Evolutionary conservation across 371 early-diverging fungal species (phyloP).

Genomic region (Syncephalastrum monosporum): DNA sequence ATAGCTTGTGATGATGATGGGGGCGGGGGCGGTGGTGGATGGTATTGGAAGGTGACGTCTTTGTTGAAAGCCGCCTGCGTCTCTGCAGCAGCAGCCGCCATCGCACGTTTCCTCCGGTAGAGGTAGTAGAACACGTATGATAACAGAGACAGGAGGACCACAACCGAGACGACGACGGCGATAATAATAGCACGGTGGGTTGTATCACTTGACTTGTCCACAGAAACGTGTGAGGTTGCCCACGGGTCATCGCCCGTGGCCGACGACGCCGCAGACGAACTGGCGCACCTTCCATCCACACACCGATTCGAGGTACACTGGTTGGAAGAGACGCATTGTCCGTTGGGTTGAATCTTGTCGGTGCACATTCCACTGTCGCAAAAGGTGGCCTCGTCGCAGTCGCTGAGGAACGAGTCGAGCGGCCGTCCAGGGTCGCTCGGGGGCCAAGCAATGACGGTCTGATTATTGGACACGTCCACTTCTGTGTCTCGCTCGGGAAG

Average conservation of each 20-base stretch:
- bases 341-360: conserved; percentile 6
- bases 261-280: background rate
- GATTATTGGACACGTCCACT: conserved; percentile 1
- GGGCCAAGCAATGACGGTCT: conserved; percentile 22
- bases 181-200: conserved; percentile 17
- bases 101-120: conserved; percentile 1
- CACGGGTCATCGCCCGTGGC: background rate
- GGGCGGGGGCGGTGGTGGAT: background rate
- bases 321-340: conserved; percentile 18
- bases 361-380: conserved; percentile 17
- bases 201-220: background rate
- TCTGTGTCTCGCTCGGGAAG: conserved; percentile 1
- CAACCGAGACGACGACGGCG: too few relatives aligned
- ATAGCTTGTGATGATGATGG: background rate
- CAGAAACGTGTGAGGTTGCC: background rate
- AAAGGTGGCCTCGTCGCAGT: conserved; percentile 22
- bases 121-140: conserved; percentile 7
- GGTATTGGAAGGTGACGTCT: background rate
- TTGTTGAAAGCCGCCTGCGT: background rate
- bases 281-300: background rate
- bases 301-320: conserved; percentile 16
- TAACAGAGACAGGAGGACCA: background rate
- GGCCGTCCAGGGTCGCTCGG: conserved; percentile 13
- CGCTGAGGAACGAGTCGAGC: conserved; percentile 18
- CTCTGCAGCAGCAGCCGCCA: background rate